Evolutionary conservation across 805 yeast genomes (phyloP).

Genomic region (Wickerhamiella azymoides): DNA sequence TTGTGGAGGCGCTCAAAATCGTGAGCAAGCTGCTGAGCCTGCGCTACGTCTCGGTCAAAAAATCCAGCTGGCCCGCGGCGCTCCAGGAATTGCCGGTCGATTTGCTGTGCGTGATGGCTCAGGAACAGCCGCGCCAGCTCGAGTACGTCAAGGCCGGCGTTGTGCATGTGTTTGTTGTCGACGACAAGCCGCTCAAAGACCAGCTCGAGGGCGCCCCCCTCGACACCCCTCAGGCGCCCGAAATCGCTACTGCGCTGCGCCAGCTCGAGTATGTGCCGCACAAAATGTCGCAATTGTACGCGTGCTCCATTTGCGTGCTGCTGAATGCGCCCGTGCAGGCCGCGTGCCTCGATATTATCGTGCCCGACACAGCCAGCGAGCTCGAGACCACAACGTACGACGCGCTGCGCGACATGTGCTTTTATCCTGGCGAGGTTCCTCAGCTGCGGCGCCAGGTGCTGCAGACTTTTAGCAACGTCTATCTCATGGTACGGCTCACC

Average conservation of each 20-base stretch:
- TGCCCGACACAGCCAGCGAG: background rate
- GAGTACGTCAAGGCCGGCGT: background rate
- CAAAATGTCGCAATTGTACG: background rate
- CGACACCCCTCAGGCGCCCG: background rate
- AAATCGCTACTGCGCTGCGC: slow-evolving; percentile 1
- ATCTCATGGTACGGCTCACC: background rate
- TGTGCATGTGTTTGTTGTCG: background rate
- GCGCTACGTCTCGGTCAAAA: slow-evolving; percentile 2
- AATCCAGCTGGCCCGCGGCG: background rate
- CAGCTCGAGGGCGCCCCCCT: background rate
- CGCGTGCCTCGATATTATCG: background rate
- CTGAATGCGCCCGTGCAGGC: background rate
- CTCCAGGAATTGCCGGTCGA: background rate
- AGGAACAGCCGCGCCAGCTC: background rate
- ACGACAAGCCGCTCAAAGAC: background rate
- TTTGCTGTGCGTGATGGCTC: background rate
- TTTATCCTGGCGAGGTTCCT: background rate
- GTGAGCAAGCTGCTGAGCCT: slow-evolving; percentile 14
- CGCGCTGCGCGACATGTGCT: slow-evolving; percentile 3
- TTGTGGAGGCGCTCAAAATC: slow-evolving; percentile 46
- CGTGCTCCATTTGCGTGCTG: background rate
- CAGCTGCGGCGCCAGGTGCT: background rate
- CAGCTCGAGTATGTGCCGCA: background rate
- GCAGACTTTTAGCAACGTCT: background rate
- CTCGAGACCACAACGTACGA: background rate